Evolutionary conservation across 257 asterid species (phyloP), one percentile per base, ranked within the genome.

Genomic region (Solanum infundibuliforme): DNA sequence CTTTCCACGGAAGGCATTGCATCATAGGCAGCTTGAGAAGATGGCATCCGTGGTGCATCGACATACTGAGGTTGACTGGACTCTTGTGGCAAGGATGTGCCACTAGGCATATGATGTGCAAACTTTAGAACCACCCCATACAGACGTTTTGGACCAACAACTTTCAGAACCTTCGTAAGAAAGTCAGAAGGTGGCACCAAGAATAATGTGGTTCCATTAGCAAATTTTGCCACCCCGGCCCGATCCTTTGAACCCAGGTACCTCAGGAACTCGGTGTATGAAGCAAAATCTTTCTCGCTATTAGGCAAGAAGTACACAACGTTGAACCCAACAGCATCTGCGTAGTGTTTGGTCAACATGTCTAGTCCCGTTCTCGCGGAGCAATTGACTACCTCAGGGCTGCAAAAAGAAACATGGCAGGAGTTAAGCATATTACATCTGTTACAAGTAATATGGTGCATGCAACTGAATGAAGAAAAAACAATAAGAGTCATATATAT

Each of bases 181-280:
- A 97, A 96, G 76, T 93, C 96, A 38, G 99, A 97, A 34, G 99
- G 99, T 83, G 99, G 99, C 88, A 97, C 99, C 94, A 97, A 91
- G 90, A 97, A 97, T 65, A 97, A 89, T 25, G 98, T 97, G 83
- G 99, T 94, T 62, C 99, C 98, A 89, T 97, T 98, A 75, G 92
- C 95, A 88, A 96, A 97, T 92, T 95, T 97, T 8, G 98, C 99
- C 13, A 97, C 99, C 75, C 99, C 99, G 31, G 99, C 99, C 91
- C 99, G 94, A 88, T 93, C 94, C 87, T 92, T 95, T 41, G 98
- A 91, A 46, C 98, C 98, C 84, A 97, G 93, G 89, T 94, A 97
- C 84, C 95, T 91, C 88, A 97, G 88, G 85, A 97, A 97, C 91
- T 97, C 99, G 0, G 99, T 97, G 87, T 97, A 97, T 23, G 99